Percentiles rank a stretch among this genome's conserved stretches.
phyloP scores from a whole-genome alignment of 73 alveolate species.

The Paramecium primaurelia region DNA sequence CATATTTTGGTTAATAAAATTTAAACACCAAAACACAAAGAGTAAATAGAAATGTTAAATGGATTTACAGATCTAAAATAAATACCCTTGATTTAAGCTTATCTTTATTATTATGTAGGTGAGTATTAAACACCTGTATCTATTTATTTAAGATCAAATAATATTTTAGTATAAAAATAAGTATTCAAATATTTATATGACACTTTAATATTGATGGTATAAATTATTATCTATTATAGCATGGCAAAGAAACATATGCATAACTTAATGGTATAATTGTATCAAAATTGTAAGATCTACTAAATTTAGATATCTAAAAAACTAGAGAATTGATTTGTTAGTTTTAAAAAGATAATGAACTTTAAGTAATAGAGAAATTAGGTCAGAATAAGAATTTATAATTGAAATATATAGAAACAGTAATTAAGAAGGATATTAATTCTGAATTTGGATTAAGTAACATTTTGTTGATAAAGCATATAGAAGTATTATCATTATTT shows the following conservation, averaged over 20 bases:
- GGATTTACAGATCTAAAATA: not conserved
- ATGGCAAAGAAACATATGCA: not conserved
- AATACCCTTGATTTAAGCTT: constrained; percentile 2
- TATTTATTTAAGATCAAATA: not conserved
- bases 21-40: not conserved
- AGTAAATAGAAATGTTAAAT: not conserved
- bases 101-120: not conserved
- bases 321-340: constrained; percentile 18
- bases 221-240: not conserved
- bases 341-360: constrained; percentile 14
- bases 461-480: not conserved
- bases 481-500: not conserved
- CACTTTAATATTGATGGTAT: not conserved
- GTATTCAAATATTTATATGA: not conserved
- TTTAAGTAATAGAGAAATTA: not conserved
- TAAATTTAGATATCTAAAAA: not conserved
- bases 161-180: not conserved
- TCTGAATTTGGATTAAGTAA: not conserved
- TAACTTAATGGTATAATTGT: not conserved
- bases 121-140: constrained; percentile 1
- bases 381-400: not conserved
- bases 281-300: not conserved
- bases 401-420: constrained; percentile 30
- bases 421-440: not conserved
- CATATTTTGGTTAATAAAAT: not conserved